These are phyloP conservation scores for Gleditsia sinensis DNA, from an alignment of 306 rosid genomes.

Conservation along the genomic window DNA sequence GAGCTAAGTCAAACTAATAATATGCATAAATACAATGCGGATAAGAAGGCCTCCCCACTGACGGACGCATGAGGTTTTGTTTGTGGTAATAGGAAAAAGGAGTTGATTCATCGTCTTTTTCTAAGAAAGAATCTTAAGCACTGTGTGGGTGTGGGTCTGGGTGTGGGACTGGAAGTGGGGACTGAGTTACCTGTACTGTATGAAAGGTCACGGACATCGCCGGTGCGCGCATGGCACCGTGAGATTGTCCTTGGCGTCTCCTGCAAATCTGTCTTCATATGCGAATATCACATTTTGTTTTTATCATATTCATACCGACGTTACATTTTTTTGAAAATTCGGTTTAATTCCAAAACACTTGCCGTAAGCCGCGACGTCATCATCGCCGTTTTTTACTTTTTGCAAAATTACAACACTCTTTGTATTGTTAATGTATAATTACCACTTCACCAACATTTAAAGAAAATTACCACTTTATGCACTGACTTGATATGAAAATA, in stretches of 20 bases:
- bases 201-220: too few species aligned
- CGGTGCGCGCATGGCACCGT: too few species aligned
- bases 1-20: too few species aligned
- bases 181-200: not conserved
- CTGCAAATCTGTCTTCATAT: constrained; percentile 6
- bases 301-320: not conserved
- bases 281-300: not conserved
- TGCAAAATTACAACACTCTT: not conserved
- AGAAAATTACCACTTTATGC: too few species aligned
- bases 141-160: not conserved
- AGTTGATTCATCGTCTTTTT: not conserved
- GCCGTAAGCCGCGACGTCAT: constrained; percentile 39
- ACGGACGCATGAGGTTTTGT: too few species aligned
- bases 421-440: too few species aligned
- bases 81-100: too few species aligned
- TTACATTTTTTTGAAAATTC: not conserved
- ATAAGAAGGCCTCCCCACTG: too few species aligned
- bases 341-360: not conserved
- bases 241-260: too few species aligned
- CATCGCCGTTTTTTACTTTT: not conserved
- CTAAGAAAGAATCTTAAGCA: not conserved
- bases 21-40: too few species aligned
- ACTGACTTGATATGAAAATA: too few species aligned
- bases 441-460: too few species aligned
- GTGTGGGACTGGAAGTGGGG: not conserved